Evolutionary conservation across 1,139 yeast species (phyloP), one percentile per base, ranked within the genome.

Genomic region (Blastobotrys apis): DNA sequence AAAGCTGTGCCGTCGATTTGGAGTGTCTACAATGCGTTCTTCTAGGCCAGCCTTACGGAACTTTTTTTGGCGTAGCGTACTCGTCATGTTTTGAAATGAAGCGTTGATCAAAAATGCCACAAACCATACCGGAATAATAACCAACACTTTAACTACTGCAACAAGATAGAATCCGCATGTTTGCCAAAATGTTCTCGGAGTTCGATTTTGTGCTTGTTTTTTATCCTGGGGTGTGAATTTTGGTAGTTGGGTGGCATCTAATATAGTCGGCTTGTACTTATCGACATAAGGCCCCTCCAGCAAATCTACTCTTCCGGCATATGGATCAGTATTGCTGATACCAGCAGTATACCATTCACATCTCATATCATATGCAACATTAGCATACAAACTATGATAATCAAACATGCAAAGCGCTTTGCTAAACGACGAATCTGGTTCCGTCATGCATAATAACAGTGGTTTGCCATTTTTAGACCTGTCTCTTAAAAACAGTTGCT

Each of bases 301-400:
- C 39, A 73, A 66, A 34, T 61, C 62, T 13, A 63, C 56, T 15
- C 62, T 57, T 44, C 66, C 69, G 5, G 49, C 43, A 46, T 57
- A 84, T 0, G 94, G 94, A 57, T 86, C 94, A 17, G 67, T 65
- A 9, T 67, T 58, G 1, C 84, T 75, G 26, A 84, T 82, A 2
- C 84, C 84, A 0, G 94, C 72, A 0, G 95, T 85, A 73, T 84
- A 85, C 81, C 86, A 86, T 25, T 84, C 75, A 4, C 94, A 80
- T 53, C 95, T 74, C 54, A 78, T 80, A 64, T 86, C 95, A 53
- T 85, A 84, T 48, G 83, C 74, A 33, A 82, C 73, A 62, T 86
- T 86, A 4, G 92, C 84, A 58, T 86, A 86, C 45, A 85, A 63
- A 1, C 80, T 63, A 43, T 72, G 69, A 49, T 75, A 59, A 46